Evolutionary conservation across 2,329 filamentous ascomycete species (phyloP).

Genomic region (Hymenoscyphus infarciens): DNA sequence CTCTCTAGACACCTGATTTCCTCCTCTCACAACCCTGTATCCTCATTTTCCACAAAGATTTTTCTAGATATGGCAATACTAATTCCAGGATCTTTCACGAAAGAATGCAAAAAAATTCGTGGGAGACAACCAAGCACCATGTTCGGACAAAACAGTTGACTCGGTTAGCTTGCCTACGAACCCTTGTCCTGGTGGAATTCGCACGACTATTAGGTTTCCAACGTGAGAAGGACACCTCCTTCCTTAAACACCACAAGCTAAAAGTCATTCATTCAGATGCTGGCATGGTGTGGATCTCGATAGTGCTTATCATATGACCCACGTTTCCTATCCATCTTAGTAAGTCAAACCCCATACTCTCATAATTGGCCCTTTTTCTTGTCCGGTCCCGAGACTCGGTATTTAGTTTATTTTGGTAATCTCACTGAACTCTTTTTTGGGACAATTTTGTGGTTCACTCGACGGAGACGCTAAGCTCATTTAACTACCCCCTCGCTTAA

Average conservation of each 20-base stretch:
- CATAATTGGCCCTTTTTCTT: no score
- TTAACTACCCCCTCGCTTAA: no score
- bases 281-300: slow-evolving; percentile 12
- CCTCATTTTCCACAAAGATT: no score
- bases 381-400: no score
- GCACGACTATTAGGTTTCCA: slow-evolving; percentile 14
- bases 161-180: slow-evolving; percentile 12
- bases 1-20: no score
- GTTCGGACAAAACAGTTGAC: slow-evolving; percentile 14
- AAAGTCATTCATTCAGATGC: slow-evolving; percentile 1
- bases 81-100: no score
- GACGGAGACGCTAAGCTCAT: no score
- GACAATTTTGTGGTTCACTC: no score
- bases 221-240: slow-evolving; percentile 3
- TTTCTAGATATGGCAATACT: no score
- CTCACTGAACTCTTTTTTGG: no score
- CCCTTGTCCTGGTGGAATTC: slow-evolving; percentile 12
- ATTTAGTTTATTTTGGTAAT: no score
- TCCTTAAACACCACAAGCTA: neutral
- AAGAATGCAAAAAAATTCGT: slow-evolving; percentile 12
- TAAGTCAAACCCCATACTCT: neutral
- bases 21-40: no score
- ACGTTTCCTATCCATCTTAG: slow-evolving; percentile 26
- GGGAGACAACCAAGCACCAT: slow-evolving; percentile 13
- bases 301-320: slow-evolving; percentile 8